A percentile compares a stretch with the other conserved stretches of the same genome.
These are phyloP conservation scores for Diaporthe velutina DNA, from an alignment of 2,329 filamentous ascomycete genomes.

Conservation along the genomic window DNA sequence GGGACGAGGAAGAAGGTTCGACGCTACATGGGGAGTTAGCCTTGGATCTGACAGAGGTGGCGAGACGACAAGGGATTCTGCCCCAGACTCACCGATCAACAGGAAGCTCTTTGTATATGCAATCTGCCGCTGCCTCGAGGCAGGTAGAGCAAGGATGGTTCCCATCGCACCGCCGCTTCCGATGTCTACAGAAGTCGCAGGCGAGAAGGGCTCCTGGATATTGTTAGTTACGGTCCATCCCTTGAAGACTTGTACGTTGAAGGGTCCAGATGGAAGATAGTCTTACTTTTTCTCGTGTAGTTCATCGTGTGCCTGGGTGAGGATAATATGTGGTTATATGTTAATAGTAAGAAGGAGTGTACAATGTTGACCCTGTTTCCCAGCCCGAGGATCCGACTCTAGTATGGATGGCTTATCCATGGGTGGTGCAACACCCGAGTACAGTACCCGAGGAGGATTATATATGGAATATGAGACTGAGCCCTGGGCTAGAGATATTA, in stretches of 20 bases:
- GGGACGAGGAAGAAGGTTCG: conserved; percentile 47
- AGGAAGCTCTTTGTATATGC: conserved; percentile 55
- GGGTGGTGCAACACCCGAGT: neutral
- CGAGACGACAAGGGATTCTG: neutral
- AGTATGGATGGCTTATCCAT: neutral
- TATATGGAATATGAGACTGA: neutral
- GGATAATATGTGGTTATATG: neutral
- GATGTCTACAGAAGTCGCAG: conserved; percentile 56
- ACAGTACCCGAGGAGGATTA: neutral
- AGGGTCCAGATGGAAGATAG: conserved; percentile 23
- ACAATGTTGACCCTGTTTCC: neutral
- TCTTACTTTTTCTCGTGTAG: conserved; percentile 53
- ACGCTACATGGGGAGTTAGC: conserved; percentile 43
- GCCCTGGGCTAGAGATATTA: neutral
- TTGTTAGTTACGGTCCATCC: conserved; percentile 38
- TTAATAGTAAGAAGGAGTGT: neutral
- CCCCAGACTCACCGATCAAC: conserved; percentile 42
- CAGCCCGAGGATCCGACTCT: neutral
- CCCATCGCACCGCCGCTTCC: conserved; percentile 55
- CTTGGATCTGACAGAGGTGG: neutral
- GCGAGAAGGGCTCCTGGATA: conserved; percentile 51
- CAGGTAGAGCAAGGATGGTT: conserved; percentile 55
- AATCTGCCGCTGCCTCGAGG: conserved; percentile 53
- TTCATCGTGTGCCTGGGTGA: conserved; percentile 45
- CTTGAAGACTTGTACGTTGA: neutral